These are phyloP conservation scores for Jacaranda mimosifolia DNA, from an alignment of 257 asterid genomes.

Conservation along the genomic window DNA sequence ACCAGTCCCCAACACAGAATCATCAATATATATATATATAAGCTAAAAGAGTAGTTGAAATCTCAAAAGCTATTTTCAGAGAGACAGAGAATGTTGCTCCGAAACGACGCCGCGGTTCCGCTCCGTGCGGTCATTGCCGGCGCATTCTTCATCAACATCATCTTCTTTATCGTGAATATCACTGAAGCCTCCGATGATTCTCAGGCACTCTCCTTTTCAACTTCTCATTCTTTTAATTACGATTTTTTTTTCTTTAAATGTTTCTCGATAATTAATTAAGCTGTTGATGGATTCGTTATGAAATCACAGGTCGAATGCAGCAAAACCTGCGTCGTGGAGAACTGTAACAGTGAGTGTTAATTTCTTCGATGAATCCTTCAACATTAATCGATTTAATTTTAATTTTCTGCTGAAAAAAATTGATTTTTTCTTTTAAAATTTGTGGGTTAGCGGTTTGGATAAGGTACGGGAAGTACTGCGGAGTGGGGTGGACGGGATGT, in stretches of 20 bases:
- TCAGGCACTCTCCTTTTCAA: conserved; percentile 35
- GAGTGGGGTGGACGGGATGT: conserved; percentile 81
- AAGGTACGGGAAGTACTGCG: too few relatives aligned
- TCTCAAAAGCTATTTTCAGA: too few relatives aligned
- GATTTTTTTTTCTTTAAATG: neutral
- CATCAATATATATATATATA: too few relatives aligned
- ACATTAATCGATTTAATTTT: too few relatives aligned
- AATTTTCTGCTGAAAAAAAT: neutral
- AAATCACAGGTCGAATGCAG: conserved; percentile 52
- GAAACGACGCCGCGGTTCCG: conserved; percentile 13
- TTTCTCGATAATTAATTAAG: neutral
- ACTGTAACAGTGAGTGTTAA: conserved; percentile 46
- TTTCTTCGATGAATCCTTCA: conserved; percentile 24
- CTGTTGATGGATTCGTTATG: neutral
- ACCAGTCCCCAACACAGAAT: neutral
- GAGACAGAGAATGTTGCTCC: neutral
- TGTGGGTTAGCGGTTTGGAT: conserved; percentile 57
- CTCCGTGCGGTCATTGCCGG: conserved; percentile 11
- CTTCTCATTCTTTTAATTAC: neutral
- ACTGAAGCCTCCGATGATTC: conserved; percentile 46
- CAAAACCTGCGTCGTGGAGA: conserved; percentile 59
- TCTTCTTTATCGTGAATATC: neutral
- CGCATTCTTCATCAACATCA: conserved; percentile 20
- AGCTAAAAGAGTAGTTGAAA: neutral
- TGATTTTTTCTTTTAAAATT: neutral